A percentile compares a stretch with the other conserved stretches of the same genome.
Evolutionary conservation across 208 protist genomes (phyloP).

Genomic region (Phytomonas serpens): DNA sequence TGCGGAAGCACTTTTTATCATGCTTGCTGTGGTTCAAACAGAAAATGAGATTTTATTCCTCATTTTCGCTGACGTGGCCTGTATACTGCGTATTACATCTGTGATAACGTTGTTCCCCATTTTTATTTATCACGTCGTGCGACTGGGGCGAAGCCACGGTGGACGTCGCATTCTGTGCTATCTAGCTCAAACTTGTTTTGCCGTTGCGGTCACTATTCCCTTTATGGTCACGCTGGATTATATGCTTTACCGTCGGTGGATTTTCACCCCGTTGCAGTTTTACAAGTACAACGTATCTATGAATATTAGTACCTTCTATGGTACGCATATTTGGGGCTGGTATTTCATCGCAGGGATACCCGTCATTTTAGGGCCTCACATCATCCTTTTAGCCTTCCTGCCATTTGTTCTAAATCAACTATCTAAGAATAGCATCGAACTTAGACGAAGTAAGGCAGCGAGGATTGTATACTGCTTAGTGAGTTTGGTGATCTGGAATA

Average conservation of each 20-base stretch:
- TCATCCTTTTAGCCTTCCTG: background rate
- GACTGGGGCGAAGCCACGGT: constrained; percentile 13
- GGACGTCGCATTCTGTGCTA: constrained; percentile 12
- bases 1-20: constrained; percentile 50
- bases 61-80: constrained; percentile 43
- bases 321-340: constrained; percentile 81
- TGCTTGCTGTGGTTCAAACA: constrained; percentile 35
- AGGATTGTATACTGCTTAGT: constrained; percentile 2
- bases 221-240: constrained; percentile 44
- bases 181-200: background rate
- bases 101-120: constrained; percentile 44
- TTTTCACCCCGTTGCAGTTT: constrained; percentile 60
- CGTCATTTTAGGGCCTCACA: background rate
- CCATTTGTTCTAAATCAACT: background rate
- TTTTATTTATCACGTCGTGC: constrained; percentile 26
- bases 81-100: constrained; percentile 50
- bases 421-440: background rate
- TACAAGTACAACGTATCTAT: constrained; percentile 86
- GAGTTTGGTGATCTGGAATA: constrained; percentile 22
- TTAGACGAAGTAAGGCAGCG: background rate
- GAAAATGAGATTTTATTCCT: constrained; percentile 29
- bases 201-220: constrained; percentile 14
- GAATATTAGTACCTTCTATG: constrained; percentile 79
- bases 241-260: constrained; percentile 36
- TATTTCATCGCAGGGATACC: constrained; percentile 73